Evolutionary conservation across 371 early-diverging fungal genomes (phyloP).

Genomic region (Mortierella sp.): DNA sequence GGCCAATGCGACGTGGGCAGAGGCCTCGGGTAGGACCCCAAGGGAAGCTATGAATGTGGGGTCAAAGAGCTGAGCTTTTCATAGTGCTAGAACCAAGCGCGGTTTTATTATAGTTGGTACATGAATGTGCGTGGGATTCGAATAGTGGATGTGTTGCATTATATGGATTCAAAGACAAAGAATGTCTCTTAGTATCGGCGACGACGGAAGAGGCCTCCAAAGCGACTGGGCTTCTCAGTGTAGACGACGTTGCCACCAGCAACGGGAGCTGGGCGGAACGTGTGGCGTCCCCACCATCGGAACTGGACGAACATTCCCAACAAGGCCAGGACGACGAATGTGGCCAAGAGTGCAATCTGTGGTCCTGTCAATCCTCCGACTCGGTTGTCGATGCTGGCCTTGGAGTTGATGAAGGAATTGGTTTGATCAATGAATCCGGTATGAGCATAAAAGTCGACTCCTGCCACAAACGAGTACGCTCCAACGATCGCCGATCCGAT

Average conservation of each 20-base stretch:
- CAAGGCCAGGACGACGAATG: slow-evolving; percentile 35
- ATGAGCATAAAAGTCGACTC: slow-evolving; percentile 78
- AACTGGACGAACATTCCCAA: slow-evolving; percentile 44
- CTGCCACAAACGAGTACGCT: slow-evolving; percentile 74
- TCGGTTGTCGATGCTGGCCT: slow-evolving; percentile 23
- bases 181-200: slow-evolving; percentile 12
- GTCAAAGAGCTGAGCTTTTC: too few species aligned
- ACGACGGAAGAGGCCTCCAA: slow-evolving; percentile 46
- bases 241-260: slow-evolving; percentile 25
- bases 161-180: not conserved
- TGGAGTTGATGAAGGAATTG: slow-evolving; percentile 49
- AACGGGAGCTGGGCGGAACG: slow-evolving; percentile 21
- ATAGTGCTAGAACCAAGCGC: too few species aligned
- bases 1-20: too few species aligned
- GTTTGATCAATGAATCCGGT: slow-evolving; percentile 68
- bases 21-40: too few species aligned
- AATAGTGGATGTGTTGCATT: not conserved
- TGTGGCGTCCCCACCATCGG: slow-evolving; percentile 35
- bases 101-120: too few species aligned
- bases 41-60: too few species aligned
- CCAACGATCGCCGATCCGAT: slow-evolving; percentile 75
- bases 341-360: slow-evolving; percentile 24
- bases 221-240: slow-evolving; percentile 46
- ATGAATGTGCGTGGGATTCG: not conserved
- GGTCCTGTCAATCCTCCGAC: slow-evolving; percentile 1